These are phyloP conservation scores for Zymoseptoria crescenta DNA, from an alignment of 2,329 filamentous ascomycete genomes.

Conservation along the genomic window DNA sequence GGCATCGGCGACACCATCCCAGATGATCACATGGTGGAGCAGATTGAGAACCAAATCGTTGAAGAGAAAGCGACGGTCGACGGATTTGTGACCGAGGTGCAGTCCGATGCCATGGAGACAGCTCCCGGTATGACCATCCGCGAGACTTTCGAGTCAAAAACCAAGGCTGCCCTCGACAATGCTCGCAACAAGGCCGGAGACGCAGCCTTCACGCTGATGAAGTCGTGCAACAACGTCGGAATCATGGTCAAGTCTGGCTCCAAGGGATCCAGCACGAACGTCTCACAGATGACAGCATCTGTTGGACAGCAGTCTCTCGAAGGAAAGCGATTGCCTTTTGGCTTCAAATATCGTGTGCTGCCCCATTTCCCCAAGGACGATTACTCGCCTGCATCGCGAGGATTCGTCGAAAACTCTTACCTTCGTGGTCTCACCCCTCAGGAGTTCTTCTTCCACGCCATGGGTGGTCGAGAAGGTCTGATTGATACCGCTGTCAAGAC, in stretches of 20 bases:
- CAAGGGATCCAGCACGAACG: slow-evolving; percentile 98
- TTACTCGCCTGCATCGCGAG: slow-evolving; percentile 92
- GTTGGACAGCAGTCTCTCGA: slow-evolving; percentile 98
- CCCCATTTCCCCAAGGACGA: slow-evolving; percentile 99
- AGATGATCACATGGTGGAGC: slow-evolving; percentile 72
- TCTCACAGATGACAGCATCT: slow-evolving; percentile 97
- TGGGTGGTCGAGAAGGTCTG: slow-evolving; percentile 99
- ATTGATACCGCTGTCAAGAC: slow-evolving; percentile 99
- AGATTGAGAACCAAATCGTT: slow-evolving; percentile 75
- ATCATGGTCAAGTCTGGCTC: slow-evolving; percentile 95
- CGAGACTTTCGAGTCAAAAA: slow-evolving; percentile 96
- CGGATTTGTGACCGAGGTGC: slow-evolving; percentile 66
- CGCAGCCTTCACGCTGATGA: slow-evolving; percentile 81
- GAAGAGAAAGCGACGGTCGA: slow-evolving; percentile 75
- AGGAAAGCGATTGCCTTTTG: slow-evolving; percentile 97
- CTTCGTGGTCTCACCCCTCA: slow-evolving; percentile 88
- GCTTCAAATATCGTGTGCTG: slow-evolving; percentile 95
- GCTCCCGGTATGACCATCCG: slow-evolving; percentile 96
- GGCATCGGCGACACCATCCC: slow-evolving; percentile 98
- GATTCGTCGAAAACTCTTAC: slow-evolving; percentile 98
- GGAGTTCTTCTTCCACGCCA: slow-evolving; percentile 99
- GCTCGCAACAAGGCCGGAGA: slow-evolving; percentile 96
- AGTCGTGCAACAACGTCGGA: slow-evolving; percentile 92
- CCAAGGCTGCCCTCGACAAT: slow-evolving; percentile 86
- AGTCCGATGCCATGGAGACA: slow-evolving; percentile 81